Percentiles rank a stretch among this genome's conserved stretches.
phyloP scores from a whole-genome alignment of 1,139 yeast species.

The Meyerozyma athensensis region DNA sequence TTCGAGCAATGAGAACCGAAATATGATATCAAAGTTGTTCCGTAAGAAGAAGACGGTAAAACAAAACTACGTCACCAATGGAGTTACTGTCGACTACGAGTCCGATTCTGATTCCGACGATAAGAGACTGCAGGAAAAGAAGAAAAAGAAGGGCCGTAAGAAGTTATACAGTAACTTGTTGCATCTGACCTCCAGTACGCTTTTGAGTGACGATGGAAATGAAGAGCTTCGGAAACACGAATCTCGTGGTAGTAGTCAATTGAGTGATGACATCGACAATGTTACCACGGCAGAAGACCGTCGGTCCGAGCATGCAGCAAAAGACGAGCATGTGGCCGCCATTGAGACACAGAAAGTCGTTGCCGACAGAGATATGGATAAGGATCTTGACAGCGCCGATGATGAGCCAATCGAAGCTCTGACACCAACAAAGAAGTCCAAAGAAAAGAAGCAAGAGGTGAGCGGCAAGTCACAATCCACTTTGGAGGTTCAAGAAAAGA shows the following conservation, averaged over 20 bases:
- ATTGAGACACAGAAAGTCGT: no score
- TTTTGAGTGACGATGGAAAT: not conserved
- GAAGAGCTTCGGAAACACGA: not conserved
- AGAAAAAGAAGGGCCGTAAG: conserved; percentile 8
- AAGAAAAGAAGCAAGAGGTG: conserved; percentile 8
- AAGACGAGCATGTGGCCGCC: no score
- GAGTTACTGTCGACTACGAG: conserved; percentile 28
- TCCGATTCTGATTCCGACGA: conserved; percentile 20
- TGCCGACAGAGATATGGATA: no score
- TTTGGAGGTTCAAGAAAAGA: conserved; percentile 42
- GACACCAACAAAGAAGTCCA: conserved; percentile 4
- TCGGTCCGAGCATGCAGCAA: no score
- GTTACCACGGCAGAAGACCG: no score
- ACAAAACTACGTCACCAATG: conserved; percentile 8
- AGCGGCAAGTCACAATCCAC: conserved; percentile 31
- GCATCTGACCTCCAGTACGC: not conserved
- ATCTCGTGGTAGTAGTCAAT: not conserved
- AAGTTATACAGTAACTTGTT: not conserved
- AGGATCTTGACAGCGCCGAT: not conserved
- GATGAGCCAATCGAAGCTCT: conserved; percentile 7
- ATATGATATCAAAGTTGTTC: conserved; percentile 41
- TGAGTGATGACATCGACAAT: not conserved
- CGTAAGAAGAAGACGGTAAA: conserved; percentile 32
- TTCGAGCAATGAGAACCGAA: conserved; percentile 28
- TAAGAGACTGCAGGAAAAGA: conserved; percentile 11